phyloP scores from a whole-genome alignment of 495 filamentous ascomycete species.

The Chlorociboria aeruginascens region DNA sequence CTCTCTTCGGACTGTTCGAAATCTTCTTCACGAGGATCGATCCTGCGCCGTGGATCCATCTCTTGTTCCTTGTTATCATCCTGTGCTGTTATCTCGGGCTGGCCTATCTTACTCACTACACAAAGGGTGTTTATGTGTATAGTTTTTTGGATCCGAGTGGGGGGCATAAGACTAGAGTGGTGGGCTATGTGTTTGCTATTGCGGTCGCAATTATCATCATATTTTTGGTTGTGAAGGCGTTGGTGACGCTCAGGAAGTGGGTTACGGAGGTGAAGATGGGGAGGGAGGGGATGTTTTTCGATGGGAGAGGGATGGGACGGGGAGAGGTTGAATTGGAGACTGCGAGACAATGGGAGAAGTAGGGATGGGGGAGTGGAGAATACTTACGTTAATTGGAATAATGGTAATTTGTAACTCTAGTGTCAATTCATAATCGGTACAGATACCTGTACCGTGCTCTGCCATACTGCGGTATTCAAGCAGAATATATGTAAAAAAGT shows the following conservation, averaged over 20 bases:
- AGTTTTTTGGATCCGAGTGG: slow-evolving; percentile 52
- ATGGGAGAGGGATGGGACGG: slow-evolving; percentile 9
- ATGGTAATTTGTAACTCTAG: neutral
- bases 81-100: slow-evolving; percentile 60
- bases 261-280: slow-evolving; percentile 40
- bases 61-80: slow-evolving; percentile 45
- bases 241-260: slow-evolving; percentile 35
- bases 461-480: too few species aligned
- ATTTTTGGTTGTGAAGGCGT: slow-evolving; percentile 40
- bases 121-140: slow-evolving; percentile 65
- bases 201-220: slow-evolving; percentile 49
- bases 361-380: neutral
- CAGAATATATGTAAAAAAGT: too few species aligned
- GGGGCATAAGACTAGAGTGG: slow-evolving; percentile 25
- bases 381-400: neutral
- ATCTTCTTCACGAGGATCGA: slow-evolving; percentile 50
- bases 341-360: slow-evolving; percentile 16
- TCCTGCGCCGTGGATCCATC: slow-evolving; percentile 44
- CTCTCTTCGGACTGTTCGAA: slow-evolving; percentile 58
- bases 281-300: slow-evolving; percentile 30
- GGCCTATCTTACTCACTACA: slow-evolving; percentile 59
- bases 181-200: slow-evolving; percentile 51
- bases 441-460: too few species aligned
- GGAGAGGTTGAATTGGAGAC: slow-evolving; percentile 19
- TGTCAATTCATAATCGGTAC: too few species aligned